Percentiles rank a stretch among this genome's conserved stretches.
Evolutionary conservation across 1,284 basidiomycete species (phyloP).

Genomic region (Lentinus polychrous): DNA sequence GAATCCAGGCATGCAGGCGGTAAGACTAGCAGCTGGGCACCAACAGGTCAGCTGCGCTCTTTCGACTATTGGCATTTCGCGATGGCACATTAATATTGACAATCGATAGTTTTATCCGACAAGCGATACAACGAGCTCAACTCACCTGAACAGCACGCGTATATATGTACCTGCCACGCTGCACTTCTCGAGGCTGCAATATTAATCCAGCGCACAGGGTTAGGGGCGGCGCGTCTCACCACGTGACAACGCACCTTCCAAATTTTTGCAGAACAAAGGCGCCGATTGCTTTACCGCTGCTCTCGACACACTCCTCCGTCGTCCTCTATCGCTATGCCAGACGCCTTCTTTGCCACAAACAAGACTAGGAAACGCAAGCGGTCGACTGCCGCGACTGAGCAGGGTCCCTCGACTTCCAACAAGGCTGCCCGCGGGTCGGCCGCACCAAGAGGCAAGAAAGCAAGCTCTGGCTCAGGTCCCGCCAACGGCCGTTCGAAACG

Average conservation of each 20-base stretch:
- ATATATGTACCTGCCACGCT: not conserved
- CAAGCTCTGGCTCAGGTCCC: conserved; percentile 11
- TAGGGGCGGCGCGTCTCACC: not conserved
- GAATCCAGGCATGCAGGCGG: not conserved
- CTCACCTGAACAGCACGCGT: not conserved
- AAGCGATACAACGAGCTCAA: no score
- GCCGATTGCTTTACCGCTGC: not conserved
- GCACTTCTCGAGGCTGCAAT: not conserved
- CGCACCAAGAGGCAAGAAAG: conserved; percentile 12
- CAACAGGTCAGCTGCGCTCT: not conserved
- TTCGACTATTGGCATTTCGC: no score
- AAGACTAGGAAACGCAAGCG: conserved; percentile 71
- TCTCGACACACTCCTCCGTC: no score
- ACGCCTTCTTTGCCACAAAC: conserved; percentile 71
- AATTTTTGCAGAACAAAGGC: conserved; percentile 1
- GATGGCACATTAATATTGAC: no score
- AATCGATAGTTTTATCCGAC: no score
- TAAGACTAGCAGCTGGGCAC: not conserved
- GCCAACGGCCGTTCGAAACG: conserved; percentile 20
- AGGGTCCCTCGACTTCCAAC: conserved; percentile 20
- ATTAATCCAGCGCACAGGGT: not conserved
- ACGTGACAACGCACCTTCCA: not conserved
- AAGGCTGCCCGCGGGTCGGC: conserved; percentile 15
- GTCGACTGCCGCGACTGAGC: conserved; percentile 24
- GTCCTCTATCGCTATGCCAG: conserved; percentile 46